phyloP scores from a whole-genome alignment of 2,329 filamentous ascomycete species.

The Fusarium sp. region DNA sequence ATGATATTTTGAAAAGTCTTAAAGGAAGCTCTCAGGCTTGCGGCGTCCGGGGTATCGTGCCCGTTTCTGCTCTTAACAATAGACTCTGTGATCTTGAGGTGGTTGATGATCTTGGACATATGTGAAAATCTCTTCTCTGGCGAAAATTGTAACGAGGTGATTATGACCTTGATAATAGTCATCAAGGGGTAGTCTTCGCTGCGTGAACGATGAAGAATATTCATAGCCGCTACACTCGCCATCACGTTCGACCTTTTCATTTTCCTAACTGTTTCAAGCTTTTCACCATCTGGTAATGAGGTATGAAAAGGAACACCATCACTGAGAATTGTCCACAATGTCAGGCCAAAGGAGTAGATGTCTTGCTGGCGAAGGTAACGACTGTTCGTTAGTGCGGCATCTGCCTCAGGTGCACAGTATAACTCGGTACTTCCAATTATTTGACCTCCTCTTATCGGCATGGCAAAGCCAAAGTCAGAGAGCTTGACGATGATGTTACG shows the following conservation, averaged over 20 bases:
- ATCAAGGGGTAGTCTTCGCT: background rate
- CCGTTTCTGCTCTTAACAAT: background rate
- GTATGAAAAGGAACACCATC: background rate
- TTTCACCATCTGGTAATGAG: background rate
- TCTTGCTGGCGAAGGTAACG: background rate
- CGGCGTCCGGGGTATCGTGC: background rate
- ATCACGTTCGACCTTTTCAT: background rate
- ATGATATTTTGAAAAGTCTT: background rate
- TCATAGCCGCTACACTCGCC: background rate
- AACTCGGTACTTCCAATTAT: background rate
- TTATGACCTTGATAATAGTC: background rate
- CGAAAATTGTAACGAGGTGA: background rate
- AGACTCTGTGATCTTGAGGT: background rate
- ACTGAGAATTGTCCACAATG: background rate
- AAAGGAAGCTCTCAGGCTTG: background rate
- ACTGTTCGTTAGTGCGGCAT: background rate
- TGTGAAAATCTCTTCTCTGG: background rate
- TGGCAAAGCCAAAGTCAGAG: conserved; percentile 1
- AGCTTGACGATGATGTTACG: background rate
- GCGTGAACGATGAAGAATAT: background rate
- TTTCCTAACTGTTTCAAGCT: background rate
- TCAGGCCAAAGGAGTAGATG: background rate
- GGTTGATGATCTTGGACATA: background rate
- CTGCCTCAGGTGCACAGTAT: background rate
- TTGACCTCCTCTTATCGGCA: background rate